phyloP scores from a whole-genome alignment of 306 rosid species.

The Hippophae rhamnoides region DNA sequence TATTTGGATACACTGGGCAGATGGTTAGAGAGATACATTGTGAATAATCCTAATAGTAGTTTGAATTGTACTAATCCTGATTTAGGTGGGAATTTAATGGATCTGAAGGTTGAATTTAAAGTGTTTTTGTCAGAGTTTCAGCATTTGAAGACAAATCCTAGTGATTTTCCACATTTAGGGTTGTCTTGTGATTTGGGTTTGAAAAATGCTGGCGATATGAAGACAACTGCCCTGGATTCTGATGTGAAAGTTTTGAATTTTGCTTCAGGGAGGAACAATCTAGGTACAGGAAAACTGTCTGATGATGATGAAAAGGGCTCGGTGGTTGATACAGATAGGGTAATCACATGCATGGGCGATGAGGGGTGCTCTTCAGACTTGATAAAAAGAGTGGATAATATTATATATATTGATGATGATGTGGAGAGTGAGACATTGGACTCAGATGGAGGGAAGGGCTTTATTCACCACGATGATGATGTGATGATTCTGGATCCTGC shows the following conservation, averaged over 20 bases:
- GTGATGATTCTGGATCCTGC: conserved; percentile 26
- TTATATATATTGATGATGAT: conserved; percentile 7
- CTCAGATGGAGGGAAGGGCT: conserved; percentile 16
- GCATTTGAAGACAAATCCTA: conserved; percentile 19
- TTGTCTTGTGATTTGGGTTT: conserved; percentile 10
- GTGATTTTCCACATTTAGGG: background rate
- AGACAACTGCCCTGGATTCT: conserved; percentile 1
- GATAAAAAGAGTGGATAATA: conserved; percentile 9
- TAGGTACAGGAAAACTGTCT: background rate
- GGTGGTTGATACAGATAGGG: conserved; percentile 3
- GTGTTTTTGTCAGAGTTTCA: conserved; percentile 19
- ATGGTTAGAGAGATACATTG: conserved; percentile 27
- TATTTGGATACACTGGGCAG: conserved; percentile 45
- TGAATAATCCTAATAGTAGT: conserved; percentile 29
- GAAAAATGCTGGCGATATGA: conserved; percentile 24
- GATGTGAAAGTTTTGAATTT: conserved; percentile 16
- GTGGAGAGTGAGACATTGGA: conserved; percentile 17
- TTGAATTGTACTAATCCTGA: conserved; percentile 28
- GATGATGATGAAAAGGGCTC: background rate
- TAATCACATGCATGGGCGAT: background rate
- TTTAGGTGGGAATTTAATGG: conserved; percentile 38
- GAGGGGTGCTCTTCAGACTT: background rate
- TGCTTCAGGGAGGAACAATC: conserved; percentile 3
- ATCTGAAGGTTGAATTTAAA: conserved; percentile 29
- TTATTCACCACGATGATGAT: conserved; percentile 9